Evolutionary conservation across 352 stramenopile species (phyloP).

Genomic region (Phytophthora pisi): DNA sequence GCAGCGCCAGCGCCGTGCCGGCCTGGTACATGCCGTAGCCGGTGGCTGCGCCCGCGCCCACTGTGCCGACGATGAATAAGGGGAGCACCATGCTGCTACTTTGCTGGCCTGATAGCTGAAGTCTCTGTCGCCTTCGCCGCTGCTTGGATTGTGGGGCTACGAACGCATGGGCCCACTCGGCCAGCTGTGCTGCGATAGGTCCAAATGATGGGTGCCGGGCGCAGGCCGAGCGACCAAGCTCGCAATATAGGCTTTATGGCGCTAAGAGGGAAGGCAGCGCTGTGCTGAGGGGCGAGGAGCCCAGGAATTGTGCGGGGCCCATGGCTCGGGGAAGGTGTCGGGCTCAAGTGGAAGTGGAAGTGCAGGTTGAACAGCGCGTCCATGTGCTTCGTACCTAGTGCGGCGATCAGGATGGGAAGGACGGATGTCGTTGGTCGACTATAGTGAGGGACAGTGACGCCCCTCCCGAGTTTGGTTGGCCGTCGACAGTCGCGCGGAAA

Average conservation of each 20-base stretch:
- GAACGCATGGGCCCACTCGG: background rate
- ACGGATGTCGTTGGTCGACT: slow-evolving; percentile 3
- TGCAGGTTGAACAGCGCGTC: background rate
- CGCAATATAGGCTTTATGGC: background rate
- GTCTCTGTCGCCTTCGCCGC: background rate
- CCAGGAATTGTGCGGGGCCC: background rate
- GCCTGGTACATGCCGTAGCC: slow-evolving; percentile 76
- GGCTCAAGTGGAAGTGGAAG: background rate
- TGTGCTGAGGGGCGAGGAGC: background rate
- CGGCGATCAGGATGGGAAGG: slow-evolving; percentile 5
- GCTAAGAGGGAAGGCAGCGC: background rate
- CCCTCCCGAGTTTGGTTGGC: slow-evolving; percentile 32
- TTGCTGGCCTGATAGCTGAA: background rate
- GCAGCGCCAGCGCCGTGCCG: slow-evolving; percentile 56
- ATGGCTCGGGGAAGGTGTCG: background rate
- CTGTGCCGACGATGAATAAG: slow-evolving; percentile 63
- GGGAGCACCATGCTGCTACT: slow-evolving; percentile 63
- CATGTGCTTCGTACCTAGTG: slow-evolving; percentile 21
- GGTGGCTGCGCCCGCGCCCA: slow-evolving; percentile 48
- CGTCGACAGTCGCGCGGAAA: slow-evolving; percentile 3
- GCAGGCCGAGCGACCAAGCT: background rate
- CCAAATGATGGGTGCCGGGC: slow-evolving; percentile 27
- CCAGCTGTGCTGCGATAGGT: slow-evolving; percentile 17
- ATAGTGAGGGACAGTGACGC: slow-evolving; percentile 18
- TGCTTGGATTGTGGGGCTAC: slow-evolving; percentile 27